phyloP scores from a whole-genome alignment of 345 rosid genomes.

The Carallia brachiata region DNA sequence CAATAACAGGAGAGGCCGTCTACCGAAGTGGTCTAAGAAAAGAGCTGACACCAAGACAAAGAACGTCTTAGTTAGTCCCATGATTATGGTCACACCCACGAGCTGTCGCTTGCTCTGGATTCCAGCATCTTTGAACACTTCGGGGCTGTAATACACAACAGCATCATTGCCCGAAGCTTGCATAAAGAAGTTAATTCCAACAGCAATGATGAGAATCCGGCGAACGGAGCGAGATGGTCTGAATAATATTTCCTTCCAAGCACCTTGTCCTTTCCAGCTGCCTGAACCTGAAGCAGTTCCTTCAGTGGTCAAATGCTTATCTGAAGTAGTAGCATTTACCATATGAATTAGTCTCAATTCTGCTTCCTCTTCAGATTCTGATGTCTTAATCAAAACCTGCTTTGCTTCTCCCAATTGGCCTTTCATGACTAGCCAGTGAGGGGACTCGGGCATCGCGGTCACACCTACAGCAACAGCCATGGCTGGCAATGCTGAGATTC shows the following conservation, averaged over 20 bases:
- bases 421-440: constrained; percentile 66
- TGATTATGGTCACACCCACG: constrained; percentile 48
- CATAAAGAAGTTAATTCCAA: constrained; percentile 67
- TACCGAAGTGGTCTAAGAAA: constrained; percentile 51
- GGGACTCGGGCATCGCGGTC: constrained; percentile 70
- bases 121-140: constrained; percentile 58
- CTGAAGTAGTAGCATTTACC: constrained; percentile 31
- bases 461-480: constrained; percentile 46
- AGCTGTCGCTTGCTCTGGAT: constrained; percentile 43
- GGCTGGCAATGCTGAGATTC: constrained; percentile 58
- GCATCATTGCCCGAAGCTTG: constrained; percentile 77
- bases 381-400: constrained; percentile 44
- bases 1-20: constrained; percentile 58
- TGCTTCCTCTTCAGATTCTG: constrained; percentile 49
- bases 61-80: constrained; percentile 47
- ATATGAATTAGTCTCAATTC: constrained; percentile 47
- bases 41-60: constrained; percentile 58
- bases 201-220: constrained; percentile 51
- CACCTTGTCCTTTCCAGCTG: constrained; percentile 40
- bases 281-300: not conserved
- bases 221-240: constrained; percentile 47
- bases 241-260: constrained; percentile 56
- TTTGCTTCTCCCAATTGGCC: constrained; percentile 51
- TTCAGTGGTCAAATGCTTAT: not conserved
- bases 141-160: constrained; percentile 59